Base-by-base conservation (phyloP, 495 filamentous ascomycete genomes). In the Cairneyella variabilis region DNA sequence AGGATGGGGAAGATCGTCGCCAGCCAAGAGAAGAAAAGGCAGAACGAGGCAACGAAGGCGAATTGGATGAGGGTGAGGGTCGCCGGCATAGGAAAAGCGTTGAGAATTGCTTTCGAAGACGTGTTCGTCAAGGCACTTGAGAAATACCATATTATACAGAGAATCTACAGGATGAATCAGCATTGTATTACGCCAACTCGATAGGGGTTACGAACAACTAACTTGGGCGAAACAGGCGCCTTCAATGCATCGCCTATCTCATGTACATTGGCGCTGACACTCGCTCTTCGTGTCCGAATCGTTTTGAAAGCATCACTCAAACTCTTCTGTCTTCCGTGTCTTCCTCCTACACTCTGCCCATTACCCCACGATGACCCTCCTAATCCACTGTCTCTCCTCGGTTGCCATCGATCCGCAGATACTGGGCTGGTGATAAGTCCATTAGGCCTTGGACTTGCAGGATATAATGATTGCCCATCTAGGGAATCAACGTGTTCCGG, bases 41-140 rank as follows among this genome's bases (percentile, higher is more conserved):
- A 99, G 83, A 89, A 96, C 42, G 83, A 77, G 16, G 90, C 87
- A 12, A 97, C 93, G 63, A 96, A 91, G 36, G 80, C 88, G 70
- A 99, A 99, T 78, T 99, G 93, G 59, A 97, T 77, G 40, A 97
- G 73, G 6, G 93, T 99, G 62, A 99, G 78, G 21, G 93, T 99
- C 18, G 95, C 85, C 10, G 93, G 95, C 66, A 87, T 89, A 27
- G 89, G 84, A 55, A 97, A 91, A 28, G 91, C 86, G 60, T 91
- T 97, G 52, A 99, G 79, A 64, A 99, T 97, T 9, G 91, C 85
- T 72, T 97, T 97, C 32, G 93, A 97, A 49, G 95, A 97, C 0
- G 91, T 96, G 69, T 97, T 99, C 53, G 93, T 95, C 56, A 97
- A 72, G 45, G 93, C 92, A 23, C 93, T 97, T 26, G 89, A 90